These are phyloP conservation scores for Kazachstania kunashirensis DNA, from an alignment of 805 yeast genomes.

Conservation along the genomic window DNA sequence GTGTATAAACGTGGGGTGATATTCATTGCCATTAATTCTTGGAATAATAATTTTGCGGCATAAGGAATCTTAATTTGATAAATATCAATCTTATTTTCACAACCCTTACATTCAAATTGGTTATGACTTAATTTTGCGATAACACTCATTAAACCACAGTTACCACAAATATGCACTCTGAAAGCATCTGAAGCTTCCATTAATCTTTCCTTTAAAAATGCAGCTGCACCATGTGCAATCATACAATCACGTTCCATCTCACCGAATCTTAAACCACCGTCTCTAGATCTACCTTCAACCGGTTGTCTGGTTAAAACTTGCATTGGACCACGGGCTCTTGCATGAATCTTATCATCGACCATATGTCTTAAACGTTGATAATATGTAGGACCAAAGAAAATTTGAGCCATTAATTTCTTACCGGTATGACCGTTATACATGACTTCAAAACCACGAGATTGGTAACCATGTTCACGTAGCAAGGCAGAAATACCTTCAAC, in stretches of 20 bases:
- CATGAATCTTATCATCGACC: slow-evolving; percentile 99
- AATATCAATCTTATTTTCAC: slow-evolving; percentile 96
- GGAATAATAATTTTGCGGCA: slow-evolving; percentile 96
- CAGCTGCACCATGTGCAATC: slow-evolving; percentile 99
- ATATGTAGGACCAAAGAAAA: slow-evolving; percentile 98
- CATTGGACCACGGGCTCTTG: slow-evolving; percentile 98
- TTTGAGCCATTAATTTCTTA: slow-evolving; percentile 93
- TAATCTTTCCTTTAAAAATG: slow-evolving; percentile 91
- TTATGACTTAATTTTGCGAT: slow-evolving; percentile 95
- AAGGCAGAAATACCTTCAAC: slow-evolving; percentile 93
- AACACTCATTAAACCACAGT: slow-evolving; percentile 97
- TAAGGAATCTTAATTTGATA: slow-evolving; percentile 97
- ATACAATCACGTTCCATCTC: slow-evolving; percentile 99
- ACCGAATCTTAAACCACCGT: slow-evolving; percentile 98
- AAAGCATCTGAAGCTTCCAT: slow-evolving; percentile 99
- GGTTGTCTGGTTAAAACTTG: slow-evolving; percentile 98
- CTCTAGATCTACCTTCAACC: slow-evolving; percentile 97
- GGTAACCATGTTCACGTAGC: slow-evolving; percentile 91
- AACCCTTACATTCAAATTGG: slow-evolving; percentile 96
- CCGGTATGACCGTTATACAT: slow-evolving; percentile 99
- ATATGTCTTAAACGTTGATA: slow-evolving; percentile 97
- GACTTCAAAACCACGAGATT: slow-evolving; percentile 96
- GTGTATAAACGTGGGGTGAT: slow-evolving; percentile 95
- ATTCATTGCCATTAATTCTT: slow-evolving; percentile 99
- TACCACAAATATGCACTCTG: slow-evolving; percentile 95